Evolutionary conservation across 306 rosid species (phyloP).

Genomic region (Dryas drummondii): DNA sequence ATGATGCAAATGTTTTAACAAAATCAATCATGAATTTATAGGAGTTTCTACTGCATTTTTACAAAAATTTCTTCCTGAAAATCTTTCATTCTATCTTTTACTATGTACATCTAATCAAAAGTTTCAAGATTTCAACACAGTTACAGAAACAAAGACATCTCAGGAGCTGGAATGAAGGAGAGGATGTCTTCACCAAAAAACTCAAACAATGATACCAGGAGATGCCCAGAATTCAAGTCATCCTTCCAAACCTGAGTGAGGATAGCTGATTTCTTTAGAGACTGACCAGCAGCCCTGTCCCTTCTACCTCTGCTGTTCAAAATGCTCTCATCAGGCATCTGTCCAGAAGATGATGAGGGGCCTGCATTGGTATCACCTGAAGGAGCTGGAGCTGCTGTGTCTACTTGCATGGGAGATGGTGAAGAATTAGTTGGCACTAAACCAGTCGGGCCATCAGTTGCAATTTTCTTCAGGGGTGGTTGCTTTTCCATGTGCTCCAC

Average conservation of each 20-base stretch:
- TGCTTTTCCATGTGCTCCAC: conserved; percentile 28
- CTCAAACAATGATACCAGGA: conserved; percentile 46
- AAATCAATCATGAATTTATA: not conserved
- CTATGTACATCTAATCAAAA: conserved; percentile 2
- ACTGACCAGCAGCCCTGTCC: conserved; percentile 22
- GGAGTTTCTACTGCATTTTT: not conserved
- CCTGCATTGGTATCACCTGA: conserved; percentile 17
- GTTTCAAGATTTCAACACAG: not conserved
- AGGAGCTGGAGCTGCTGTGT: conserved; percentile 15
- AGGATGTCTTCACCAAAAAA: conserved; percentile 67
- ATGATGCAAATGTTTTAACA: not conserved
- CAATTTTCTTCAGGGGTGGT: conserved; percentile 37
- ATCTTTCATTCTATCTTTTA: conserved; percentile 9
- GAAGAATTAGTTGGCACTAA: conserved; percentile 12
- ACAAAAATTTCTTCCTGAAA: not conserved
- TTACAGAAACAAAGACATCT: conserved; percentile 63
- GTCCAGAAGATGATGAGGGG: conserved; percentile 26
- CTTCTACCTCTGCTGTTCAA: conserved; percentile 19
- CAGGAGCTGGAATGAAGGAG: conserved; percentile 61
- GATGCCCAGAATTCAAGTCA: conserved; percentile 66
- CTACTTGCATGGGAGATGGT: conserved; percentile 29
- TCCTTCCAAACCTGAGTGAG: conserved; percentile 75
- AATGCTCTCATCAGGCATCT: conserved; percentile 11
- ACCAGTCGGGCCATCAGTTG: conserved; percentile 30
- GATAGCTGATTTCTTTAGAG: conserved; percentile 43